Conservation (phyloP, 495 filamentous ascomycete species). For the Recurvomyces mirabilis region DNA sequence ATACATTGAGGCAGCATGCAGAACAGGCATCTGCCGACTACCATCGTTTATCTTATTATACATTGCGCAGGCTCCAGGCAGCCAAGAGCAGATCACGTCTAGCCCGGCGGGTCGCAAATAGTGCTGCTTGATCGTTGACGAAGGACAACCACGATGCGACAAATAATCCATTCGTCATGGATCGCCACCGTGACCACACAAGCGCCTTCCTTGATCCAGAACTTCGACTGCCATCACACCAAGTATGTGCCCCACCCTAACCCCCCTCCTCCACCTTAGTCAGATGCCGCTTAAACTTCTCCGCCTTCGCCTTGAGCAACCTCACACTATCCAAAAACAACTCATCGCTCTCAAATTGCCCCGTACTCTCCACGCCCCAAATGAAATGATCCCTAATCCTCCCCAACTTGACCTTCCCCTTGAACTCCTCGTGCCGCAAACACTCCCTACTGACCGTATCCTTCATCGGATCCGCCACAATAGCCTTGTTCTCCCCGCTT, state of each 20-base stretch:
- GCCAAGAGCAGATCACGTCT: no score
- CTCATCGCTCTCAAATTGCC: constrained; percentile 82
- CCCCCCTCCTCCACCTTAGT: constrained; percentile 40
- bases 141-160: no score
- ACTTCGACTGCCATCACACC: neutral
- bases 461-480: constrained; percentile 67
- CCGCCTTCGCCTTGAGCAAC: constrained; percentile 69
- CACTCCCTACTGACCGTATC: constrained; percentile 94
- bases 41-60: no score
- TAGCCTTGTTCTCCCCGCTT: constrained; percentile 64
- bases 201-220: no score
- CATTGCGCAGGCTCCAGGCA: no score
- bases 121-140: no score
- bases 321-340: constrained; percentile 82
- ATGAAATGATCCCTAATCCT: constrained; percentile 91
- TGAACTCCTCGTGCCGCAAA: constrained; percentile 83
- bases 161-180: no score
- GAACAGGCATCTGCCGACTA: no score
- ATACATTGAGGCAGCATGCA: no score
- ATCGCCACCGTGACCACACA: no score
- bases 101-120: no score
- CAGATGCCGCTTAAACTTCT: constrained; percentile 51
- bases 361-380: constrained; percentile 86
- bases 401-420: constrained; percentile 87
- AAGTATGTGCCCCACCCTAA: no score